These are phyloP conservation scores for Nicotiana paniculata DNA, from an alignment of 257 asterid genomes.

Conservation along the genomic window DNA sequence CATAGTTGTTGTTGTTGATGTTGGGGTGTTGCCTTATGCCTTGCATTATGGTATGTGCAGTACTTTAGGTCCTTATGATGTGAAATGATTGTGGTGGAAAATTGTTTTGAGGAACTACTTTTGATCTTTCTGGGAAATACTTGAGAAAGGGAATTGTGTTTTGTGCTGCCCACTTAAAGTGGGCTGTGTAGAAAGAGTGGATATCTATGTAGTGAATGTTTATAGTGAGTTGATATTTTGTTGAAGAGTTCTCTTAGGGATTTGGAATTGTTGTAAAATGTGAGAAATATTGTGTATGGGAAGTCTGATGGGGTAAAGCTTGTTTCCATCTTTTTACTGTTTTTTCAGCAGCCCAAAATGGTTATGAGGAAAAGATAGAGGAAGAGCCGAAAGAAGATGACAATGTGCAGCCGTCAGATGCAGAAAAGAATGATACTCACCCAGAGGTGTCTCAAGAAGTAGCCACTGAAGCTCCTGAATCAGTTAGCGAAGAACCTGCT, in stretches of 20 bases:
- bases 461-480: slow-evolving; percentile 20
- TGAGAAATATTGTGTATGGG: background rate
- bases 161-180: background rate
- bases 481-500: slow-evolving; percentile 20
- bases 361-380: slow-evolving; percentile 16
- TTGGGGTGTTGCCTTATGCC: background rate
- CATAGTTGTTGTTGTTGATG: too few relatives aligned
- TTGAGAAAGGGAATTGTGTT: background rate
- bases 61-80: background rate
- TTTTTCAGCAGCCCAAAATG: slow-evolving; percentile 25
- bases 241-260: background rate
- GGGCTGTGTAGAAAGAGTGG: background rate
- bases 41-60: background rate
- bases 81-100: background rate
- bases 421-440: slow-evolving; percentile 15
- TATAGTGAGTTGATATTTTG: background rate
- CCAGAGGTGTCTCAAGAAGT: slow-evolving; percentile 29
- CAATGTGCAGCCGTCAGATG: slow-evolving; percentile 15
- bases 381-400: slow-evolving; percentile 22
- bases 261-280: background rate
- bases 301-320: background rate
- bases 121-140: background rate
- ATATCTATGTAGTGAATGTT: background rate
- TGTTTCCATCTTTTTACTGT: background rate
- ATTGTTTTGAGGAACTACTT: background rate